Evolutionary conservation across 345 rosid species (phyloP).

Genomic region (Noccaea caerulescens): DNA sequence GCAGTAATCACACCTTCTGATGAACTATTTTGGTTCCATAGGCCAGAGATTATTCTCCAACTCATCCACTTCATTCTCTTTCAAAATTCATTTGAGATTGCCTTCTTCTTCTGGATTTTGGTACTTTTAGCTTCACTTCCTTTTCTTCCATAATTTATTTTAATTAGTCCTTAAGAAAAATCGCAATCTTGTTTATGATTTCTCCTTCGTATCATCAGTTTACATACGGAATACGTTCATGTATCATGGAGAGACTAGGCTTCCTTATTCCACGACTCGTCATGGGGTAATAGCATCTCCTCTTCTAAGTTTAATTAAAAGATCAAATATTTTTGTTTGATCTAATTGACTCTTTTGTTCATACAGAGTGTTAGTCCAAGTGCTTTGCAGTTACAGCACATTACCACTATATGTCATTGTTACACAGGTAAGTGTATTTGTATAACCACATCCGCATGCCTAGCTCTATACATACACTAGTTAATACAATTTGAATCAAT

Average conservation of each 20-base stretch:
- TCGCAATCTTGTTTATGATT: background rate
- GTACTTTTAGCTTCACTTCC: slow-evolving; percentile 41
- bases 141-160: background rate
- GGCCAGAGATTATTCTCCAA: slow-evolving; percentile 55
- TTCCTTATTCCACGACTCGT: slow-evolving; percentile 72
- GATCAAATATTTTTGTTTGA: background rate
- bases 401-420: slow-evolving; percentile 78
- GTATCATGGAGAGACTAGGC: slow-evolving; percentile 76
- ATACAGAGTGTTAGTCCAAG: slow-evolving; percentile 77
- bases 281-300: slow-evolving; percentile 58
- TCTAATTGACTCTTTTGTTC: background rate
- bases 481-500: background rate
- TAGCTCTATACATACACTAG: background rate
- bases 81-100: slow-evolving; percentile 84
- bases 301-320: background rate
- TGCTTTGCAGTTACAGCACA: slow-evolving; percentile 88
- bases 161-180: background rate
- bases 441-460: background rate
- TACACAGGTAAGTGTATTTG: slow-evolving; percentile 54
- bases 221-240: slow-evolving; percentile 81
- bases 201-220: slow-evolving; percentile 33
- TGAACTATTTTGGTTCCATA: slow-evolving; percentile 71
- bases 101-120: slow-evolving; percentile 90
- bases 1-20: slow-evolving; percentile 70
- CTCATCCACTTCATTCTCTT: slow-evolving; percentile 85